Conservation (phyloP, 257 asterid genomes). For the Fraxinus quadrangulata region DNA sequence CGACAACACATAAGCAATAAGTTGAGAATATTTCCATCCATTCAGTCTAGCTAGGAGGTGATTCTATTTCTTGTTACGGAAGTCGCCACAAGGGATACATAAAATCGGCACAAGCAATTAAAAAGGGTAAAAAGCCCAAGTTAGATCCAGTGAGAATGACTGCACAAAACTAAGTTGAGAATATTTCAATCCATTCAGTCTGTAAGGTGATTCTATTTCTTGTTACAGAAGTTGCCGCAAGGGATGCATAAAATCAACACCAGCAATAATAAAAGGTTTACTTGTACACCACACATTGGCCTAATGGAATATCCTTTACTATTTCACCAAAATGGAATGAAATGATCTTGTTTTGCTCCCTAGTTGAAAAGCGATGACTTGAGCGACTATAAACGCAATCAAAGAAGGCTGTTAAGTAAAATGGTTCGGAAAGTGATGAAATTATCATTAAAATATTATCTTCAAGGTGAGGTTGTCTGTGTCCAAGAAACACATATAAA, state of each 20-base stretch:
- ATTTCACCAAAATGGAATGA: neutral
- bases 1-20: neutral
- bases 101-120: conserved; percentile 8
- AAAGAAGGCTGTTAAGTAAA: neutral
- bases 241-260: conserved; percentile 6
- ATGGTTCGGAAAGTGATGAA: neutral
- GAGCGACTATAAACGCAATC: neutral
- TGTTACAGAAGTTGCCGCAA: neutral
- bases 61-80: conserved; percentile 6
- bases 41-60: conserved; percentile 19
- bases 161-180: neutral
- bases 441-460: neutral
- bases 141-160: conserved; percentile 16
- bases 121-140: neutral
- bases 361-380: neutral
- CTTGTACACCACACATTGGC: neutral
- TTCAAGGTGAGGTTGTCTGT: neutral
- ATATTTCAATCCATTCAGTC: conserved; percentile 10
- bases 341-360: neutral
- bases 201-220: conserved; percentile 12
- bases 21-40: conserved; percentile 3
- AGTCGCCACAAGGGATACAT: neutral
- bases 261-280: neutral
- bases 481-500: neutral
- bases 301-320: neutral